Base-by-base conservation (phyloP, 495 filamentous ascomycete species). In the Penicillium flavigenum region DNA sequence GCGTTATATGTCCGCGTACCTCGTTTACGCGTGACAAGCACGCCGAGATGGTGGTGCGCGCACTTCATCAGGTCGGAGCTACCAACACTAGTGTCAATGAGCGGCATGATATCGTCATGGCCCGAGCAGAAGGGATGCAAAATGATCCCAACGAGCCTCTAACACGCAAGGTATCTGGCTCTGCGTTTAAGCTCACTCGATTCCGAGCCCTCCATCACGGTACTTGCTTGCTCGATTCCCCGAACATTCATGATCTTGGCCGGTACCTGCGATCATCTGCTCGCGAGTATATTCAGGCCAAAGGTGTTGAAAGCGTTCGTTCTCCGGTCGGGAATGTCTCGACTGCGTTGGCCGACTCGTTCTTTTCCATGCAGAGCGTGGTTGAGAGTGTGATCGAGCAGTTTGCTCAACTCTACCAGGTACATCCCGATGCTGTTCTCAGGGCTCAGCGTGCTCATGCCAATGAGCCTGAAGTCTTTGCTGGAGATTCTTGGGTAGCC, bases 251-350 rank as follows among this genome's bases (percentile, higher is more conserved):
- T 29, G 67, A 74, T 38, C 84, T 97, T 7, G 79, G 82, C 10
- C 64, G 76, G 3, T 86, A 89, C 58, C 68, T 98, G 53, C 79
- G 81, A 36, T 90, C 89, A 53, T 89, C 89, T 0, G 89, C 88
- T 2, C 85, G 82, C 51, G 78, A 78, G 2, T 92, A 82, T 67
- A 85, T 98, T 56, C 83, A 81, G 54, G 90, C 92, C 1, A 83
- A 86, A 51, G 94, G 95, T 1, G 91, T 96, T n/a, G 90, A 93
- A 65, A 98, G 94, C 67, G 91, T 97, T 14, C 85, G 88, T 55
- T 94, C 90, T 17, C 83, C 87, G 0, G 84, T 98, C 16, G 78
- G 83, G 20, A 98, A 98, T 78, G 85, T 96, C 8, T 79, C 71
- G 26, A 86, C 76, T 50, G 66, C 63, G 7, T 66, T 81, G 54